phyloP scores from a whole-genome alignment of 148 eudicot genomes.

The Arbutus unedo region DNA sequence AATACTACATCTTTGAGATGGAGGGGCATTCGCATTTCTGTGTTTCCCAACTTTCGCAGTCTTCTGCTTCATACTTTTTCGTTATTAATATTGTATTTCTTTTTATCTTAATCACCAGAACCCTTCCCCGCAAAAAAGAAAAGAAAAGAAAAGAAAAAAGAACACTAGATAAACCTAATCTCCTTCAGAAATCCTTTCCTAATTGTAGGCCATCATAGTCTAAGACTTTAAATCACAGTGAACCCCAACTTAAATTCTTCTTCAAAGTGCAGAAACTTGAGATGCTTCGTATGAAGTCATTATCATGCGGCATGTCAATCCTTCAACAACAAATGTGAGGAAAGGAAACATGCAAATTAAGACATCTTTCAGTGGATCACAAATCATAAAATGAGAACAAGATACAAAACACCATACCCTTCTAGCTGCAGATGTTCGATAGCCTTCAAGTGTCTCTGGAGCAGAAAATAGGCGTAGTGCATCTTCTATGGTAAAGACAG shows the following conservation, averaged over 20 bases:
- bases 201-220: not conserved
- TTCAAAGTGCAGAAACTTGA: not conserved
- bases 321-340: not conserved
- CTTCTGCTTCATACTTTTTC: too few species aligned
- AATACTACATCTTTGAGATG: too few species aligned
- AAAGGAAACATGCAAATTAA: not conserved
- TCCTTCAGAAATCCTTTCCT: not conserved
- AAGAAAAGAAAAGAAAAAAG: not conserved
- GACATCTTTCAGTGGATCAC: not conserved
- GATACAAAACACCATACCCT: constrained; percentile 41
- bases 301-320: not conserved
- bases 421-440: constrained; percentile 52
- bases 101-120: too few species aligned
- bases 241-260: not conserved
- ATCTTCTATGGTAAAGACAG: constrained; percentile 69
- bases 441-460: constrained; percentile 78
- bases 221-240: not conserved
- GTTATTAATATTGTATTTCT: too few species aligned
- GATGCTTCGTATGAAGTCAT: not conserved
- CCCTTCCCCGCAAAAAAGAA: too few species aligned
- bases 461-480: constrained; percentile 72
- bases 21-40: too few species aligned
- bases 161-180: not conserved
- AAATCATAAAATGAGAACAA: not conserved
- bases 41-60: not conserved